Conservation (phyloP, 345 rosid species). For the Citrus glauca region DNA sequence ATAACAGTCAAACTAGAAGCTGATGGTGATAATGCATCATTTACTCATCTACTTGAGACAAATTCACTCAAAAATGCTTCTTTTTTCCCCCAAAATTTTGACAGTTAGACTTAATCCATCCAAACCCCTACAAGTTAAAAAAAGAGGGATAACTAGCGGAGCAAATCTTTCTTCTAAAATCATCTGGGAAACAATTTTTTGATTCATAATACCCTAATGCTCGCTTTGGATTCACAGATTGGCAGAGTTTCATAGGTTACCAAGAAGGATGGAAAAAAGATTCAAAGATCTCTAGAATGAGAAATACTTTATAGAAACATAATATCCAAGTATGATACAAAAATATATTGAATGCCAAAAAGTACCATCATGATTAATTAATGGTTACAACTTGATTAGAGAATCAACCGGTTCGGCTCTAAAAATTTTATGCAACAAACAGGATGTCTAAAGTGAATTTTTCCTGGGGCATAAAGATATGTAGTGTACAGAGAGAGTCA, state of each 20-base stretch:
- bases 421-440: neutral
- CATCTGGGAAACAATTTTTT: neutral
- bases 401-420: neutral
- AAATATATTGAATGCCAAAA: neutral
- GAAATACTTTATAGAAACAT: neutral
- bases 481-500: neutral
- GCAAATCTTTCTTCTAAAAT: neutral
- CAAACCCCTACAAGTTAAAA: neutral
- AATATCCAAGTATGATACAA: neutral
- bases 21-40: neutral
- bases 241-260: neutral
- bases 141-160: neutral
- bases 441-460: neutral
- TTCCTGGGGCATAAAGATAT: neutral
- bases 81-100: neutral
- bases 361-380: neutral
- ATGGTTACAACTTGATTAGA: neutral
- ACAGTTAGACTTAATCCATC: neutral
- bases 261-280: neutral
- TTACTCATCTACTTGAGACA: neutral
- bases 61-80: neutral
- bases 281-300: neutral
- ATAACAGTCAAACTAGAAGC: constrained; percentile 1
- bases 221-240: neutral
- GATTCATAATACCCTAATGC: neutral